Evolutionary conservation across 306 rosid genomes (phyloP).

Genomic region (Trifolium repens): DNA sequence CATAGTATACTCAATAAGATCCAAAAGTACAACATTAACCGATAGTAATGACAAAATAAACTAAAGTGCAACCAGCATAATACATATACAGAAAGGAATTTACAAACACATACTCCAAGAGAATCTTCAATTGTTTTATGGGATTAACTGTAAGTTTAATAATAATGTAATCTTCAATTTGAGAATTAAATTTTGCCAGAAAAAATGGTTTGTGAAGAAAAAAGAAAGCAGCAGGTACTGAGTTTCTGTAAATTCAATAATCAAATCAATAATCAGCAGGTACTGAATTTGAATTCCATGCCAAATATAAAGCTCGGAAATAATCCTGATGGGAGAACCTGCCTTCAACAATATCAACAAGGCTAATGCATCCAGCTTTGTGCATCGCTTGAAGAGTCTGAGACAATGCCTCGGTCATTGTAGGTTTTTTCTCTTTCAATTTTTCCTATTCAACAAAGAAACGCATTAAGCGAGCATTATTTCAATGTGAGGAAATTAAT

Average conservation of each 20-base stretch:
- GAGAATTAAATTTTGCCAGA: slow-evolving; percentile 1
- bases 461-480: slow-evolving; percentile 35
- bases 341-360: slow-evolving; percentile 88
- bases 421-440: slow-evolving; percentile 95
- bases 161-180: slow-evolving; percentile 19
- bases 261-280: slow-evolving; percentile 25
- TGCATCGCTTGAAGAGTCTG: slow-evolving; percentile 96
- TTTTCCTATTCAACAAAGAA: slow-evolving; percentile 70
- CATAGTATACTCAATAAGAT: slow-evolving; percentile 36
- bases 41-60: neutral
- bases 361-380: slow-evolving; percentile 89
- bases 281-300: slow-evolving; percentile 26
- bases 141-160: neutral
- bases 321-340: slow-evolving; percentile 40
- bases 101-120: neutral
- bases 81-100: neutral
- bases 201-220: slow-evolving; percentile 16
- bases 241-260: slow-evolving; percentile 22
- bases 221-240: slow-evolving; percentile 3
- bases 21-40: slow-evolving; percentile 16
- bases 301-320: neutral
- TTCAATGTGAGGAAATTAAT: slow-evolving; percentile 26
- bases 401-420: slow-evolving; percentile 66
- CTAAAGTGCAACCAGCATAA: slow-evolving; percentile 6
- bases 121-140: neutral